Base-by-base conservation (phyloP, 208 protist species). In the Polymyxa betae region DNA sequence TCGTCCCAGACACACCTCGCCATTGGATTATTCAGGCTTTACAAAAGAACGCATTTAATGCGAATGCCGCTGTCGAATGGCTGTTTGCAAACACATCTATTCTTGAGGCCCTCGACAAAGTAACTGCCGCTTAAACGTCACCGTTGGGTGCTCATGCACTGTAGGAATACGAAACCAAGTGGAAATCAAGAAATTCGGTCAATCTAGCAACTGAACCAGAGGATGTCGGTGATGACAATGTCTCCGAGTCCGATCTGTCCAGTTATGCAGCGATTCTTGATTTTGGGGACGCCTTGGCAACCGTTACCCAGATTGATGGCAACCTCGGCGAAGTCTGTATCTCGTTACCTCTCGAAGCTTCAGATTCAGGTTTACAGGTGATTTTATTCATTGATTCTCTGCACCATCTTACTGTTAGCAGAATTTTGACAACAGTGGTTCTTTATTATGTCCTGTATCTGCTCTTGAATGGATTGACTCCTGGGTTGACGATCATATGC, bases 21-120 rank as follows among this genome's bases (percentile, higher is more conserved):
- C 5, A 5, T 5, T 82, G 72, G 72, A 43, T 82, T 43, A 20
- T 82, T 5, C 72, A 82, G 16, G 72, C 16, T 20, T 35, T 82
- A n/a, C 72, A 82, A 35, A 82, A 82, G 72, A 5, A 82, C 35
- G 35, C 5, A 20, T 82, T 82, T 43, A n/a, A 82, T 43, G 35
- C 72, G 16, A 82, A 82, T 82, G 12, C 35, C 16, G 72, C 72
- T 12, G 16, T 82, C 10, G 72, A 82, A 43, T 82, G 72, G 72
- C 5, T 82, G 35, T 82, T 82, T 35, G 72, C 72, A 5, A 82
- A 82, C 40, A 45, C 72, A 38, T 5, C 72, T 82, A 5, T 82
- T 5, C n/a, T 82, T 20, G 72, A 82, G 72, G 5, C n/a, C 5
- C n/a, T 82, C 16, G 72, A 82, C 72, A 82, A 82, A n/a, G 72